Percentiles rank a stretch among this genome's conserved stretches.
These are phyloP conservation scores for Symbiodinium pilosum DNA, from an alignment of 73 alveolate species.

Conservation along the genomic window DNA sequence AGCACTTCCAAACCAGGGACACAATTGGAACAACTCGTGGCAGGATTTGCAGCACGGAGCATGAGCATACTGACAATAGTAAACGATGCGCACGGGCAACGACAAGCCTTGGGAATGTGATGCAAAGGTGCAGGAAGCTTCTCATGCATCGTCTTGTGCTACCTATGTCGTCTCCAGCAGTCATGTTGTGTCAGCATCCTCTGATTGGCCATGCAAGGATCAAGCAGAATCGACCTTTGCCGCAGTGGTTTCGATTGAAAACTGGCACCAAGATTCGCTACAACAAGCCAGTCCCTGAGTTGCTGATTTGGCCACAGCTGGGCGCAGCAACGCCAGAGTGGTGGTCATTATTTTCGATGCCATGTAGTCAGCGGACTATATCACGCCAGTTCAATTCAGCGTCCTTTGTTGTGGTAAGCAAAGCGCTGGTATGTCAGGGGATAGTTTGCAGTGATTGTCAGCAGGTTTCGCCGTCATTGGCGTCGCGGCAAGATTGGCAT, in stretches of 20 bases:
- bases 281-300: neutral
- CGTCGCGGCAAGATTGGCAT: conserved; percentile 1
- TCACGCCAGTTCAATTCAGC: neutral
- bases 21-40: too few relatives aligned
- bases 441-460: neutral
- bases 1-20: too few relatives aligned
- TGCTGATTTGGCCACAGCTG: neutral
- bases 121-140: too few relatives aligned
- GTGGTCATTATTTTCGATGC: neutral
- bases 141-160: too few relatives aligned
- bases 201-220: too few relatives aligned
- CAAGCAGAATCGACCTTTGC: conserved; percentile 87
- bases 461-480: neutral
- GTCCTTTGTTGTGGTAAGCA: neutral
- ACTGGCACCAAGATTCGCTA: conserved; percentile 94
- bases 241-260: conserved; percentile 93
- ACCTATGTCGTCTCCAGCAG: too few relatives aligned
- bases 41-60: too few relatives aligned
- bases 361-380: neutral
- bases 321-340: too few relatives aligned
- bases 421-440: neutral
- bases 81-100: too few relatives aligned
- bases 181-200: too few relatives aligned
- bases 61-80: too few relatives aligned
- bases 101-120: too few relatives aligned